Evolutionary conservation across 495 filamentous ascomycete species (phyloP), one percentile per base, ranked within the genome.

Genomic region (Aspergillus baeticus): DNA sequence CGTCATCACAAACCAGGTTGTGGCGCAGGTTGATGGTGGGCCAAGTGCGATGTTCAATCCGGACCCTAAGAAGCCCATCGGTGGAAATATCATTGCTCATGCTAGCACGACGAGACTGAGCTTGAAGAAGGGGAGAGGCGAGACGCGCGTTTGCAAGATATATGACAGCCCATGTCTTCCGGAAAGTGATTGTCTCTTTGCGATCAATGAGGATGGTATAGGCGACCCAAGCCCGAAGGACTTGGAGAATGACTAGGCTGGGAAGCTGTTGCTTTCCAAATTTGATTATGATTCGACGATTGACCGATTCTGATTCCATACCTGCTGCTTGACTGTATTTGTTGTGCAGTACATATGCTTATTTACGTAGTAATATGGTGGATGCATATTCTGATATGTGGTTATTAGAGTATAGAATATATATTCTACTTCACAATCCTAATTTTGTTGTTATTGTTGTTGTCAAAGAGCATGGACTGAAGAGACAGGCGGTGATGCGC

Each of bases 31-130:
- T 10, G 94, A 98, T 69, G 94, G 95, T 51, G 94, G 94, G 1
- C 91, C 92, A 11, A 91, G 86, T 59, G 82, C 94, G 23, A 98
- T 98, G 94, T 98, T 96, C 77, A 98, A 98, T 60, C 94, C 94
- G 0, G 94, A 98, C 65, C 94, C 94, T 6, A 98, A 98, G 82
- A 98, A 98, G 67, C 94, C 94, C 1, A 97, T 98, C 71, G 94
- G 94, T 50, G 94, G 94, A 59, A 97, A 98, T 69, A 98, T 98
- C 67, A 97, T 98, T 68, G 94, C 94, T 13, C 94, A 98, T 69
- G 91, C 94, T 35, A 94, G 89, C 62, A 98, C 94, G 6, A 98
- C 94, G 10, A 63, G 85, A 50, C 75, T 98, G 61, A 96, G 90
- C 60, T 70, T 98, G 64, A 96, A 96, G 77, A 98, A 98, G 70